Percentiles rank a stretch among this genome's conserved stretches.
These are phyloP conservation scores for Gentiana macrophylla DNA, from an alignment of 257 asterid species.

Conservation along the genomic window DNA sequence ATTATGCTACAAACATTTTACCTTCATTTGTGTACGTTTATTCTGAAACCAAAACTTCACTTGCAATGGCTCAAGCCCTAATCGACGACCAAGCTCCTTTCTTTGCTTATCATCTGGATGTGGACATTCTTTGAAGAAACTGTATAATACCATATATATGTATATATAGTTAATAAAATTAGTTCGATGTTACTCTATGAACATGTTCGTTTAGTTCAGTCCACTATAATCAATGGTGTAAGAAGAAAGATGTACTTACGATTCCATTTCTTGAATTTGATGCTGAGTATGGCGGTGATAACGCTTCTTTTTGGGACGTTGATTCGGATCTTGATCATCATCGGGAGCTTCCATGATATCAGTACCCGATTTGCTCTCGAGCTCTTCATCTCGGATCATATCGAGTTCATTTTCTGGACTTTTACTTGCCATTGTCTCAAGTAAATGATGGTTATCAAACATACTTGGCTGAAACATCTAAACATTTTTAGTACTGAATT, in stretches of 20 bases:
- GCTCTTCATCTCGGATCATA: constrained; percentile 51
- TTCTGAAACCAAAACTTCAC: constrained; percentile 95
- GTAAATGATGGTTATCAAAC: constrained; percentile 54
- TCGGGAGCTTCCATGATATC: constrained; percentile 67
- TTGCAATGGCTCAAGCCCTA: constrained; percentile 73
- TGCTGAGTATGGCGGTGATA: constrained; percentile 79
- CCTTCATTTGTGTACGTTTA: constrained; percentile 61
- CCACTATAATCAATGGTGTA: no score
- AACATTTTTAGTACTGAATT: not conserved
- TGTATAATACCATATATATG: not conserved
- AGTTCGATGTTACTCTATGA: no score
- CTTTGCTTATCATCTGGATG: constrained; percentile 95
- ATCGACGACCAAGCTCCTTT: constrained; percentile 75
- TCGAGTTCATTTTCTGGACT: constrained; percentile 50
- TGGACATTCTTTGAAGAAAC: constrained; percentile 64
- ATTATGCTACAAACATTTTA: not conserved
- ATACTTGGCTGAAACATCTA: constrained; percentile 65
- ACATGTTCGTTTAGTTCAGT: no score
- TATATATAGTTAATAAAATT: no score
- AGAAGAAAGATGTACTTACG: constrained; percentile 25
- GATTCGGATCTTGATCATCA: constrained; percentile 62
- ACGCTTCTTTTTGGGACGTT: constrained; percentile 58
- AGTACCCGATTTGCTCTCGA: constrained; percentile 53
- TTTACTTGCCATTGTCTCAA: constrained; percentile 42
- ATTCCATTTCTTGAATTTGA: constrained; percentile 71